Percentiles rank a stretch among this genome's conserved stretches.
Conservation (phyloP, 371 early-diverging fungal species). For the Lichtheimia ramosa region DNA sequence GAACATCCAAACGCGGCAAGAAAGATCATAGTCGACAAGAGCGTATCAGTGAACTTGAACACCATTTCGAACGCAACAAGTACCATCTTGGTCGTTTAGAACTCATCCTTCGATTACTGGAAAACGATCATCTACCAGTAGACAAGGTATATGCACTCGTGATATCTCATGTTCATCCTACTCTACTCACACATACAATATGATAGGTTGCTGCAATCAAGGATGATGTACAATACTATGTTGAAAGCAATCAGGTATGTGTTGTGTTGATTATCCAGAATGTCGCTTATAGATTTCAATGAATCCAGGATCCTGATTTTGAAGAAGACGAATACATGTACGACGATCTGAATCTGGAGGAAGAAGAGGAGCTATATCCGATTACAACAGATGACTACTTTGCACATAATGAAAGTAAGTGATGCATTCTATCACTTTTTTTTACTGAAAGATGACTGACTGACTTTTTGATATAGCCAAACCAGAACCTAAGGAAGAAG, state of each 20-base stretch:
- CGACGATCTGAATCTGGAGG: conserved; percentile 89
- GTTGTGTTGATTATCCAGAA: neutral
- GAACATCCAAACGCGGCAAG: conserved; percentile 73
- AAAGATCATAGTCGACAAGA: conserved; percentile 76
- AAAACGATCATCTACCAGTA: conserved; percentile 86
- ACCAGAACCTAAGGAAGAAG: conserved; percentile 30
- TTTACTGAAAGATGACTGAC: neutral
- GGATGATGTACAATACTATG: conserved; percentile 90
- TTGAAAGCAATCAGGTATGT: conserved; percentile 75
- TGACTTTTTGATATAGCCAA: conserved; percentile 16
- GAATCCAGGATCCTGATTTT: conserved; percentile 75
- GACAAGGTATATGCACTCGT: conserved; percentile 65
- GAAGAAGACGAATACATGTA: conserved; percentile 92
- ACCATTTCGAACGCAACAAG: conserved; percentile 83
- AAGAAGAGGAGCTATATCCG: conserved; percentile 79
- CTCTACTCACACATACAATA: no score
- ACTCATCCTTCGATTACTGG: conserved; percentile 85
- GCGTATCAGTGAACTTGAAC: conserved; percentile 66
- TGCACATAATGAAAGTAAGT: conserved; percentile 29
- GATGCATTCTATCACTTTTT: neutral
- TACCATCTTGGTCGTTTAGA: conserved; percentile 89
- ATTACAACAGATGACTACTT: conserved; percentile 58
- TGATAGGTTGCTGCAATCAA: conserved; percentile 71
- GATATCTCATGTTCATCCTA: no score
- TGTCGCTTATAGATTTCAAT: neutral